Evolutionary conservation across 805 yeast species (phyloP).

Genomic region (Sugiyamaella smithiae): DNA sequence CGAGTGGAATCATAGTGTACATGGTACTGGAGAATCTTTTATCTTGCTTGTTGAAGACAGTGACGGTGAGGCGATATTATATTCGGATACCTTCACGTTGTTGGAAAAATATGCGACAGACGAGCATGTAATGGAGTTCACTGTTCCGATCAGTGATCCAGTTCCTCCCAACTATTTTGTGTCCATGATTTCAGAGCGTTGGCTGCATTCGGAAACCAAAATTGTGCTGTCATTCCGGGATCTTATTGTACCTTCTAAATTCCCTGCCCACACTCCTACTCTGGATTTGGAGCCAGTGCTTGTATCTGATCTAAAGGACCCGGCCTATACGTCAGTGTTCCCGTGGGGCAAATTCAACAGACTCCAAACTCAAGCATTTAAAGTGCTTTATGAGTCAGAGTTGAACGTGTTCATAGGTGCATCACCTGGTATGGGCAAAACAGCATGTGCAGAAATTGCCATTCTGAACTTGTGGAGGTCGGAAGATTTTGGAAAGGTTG

Average conservation of each 20-base stretch:
- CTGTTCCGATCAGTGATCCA: conserved; percentile 53
- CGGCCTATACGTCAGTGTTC: conserved; percentile 48
- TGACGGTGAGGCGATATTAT: conserved; percentile 74
- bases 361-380: conserved; percentile 71
- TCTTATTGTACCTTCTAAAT: conserved; percentile 57
- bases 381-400: conserved; percentile 53
- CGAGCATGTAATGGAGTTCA: conserved; percentile 60
- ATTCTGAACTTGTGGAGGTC: conserved; percentile 69
- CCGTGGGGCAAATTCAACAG: conserved; percentile 59
- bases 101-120: conserved; percentile 47
- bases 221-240: conserved; percentile 56
- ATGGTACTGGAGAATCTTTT: conserved; percentile 65
- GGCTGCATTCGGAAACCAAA: conserved; percentile 74
- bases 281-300: conserved; percentile 52
- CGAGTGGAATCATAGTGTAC: conserved; percentile 68
- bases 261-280: conserved; percentile 60
- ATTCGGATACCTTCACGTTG: conserved; percentile 53
- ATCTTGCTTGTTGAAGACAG: conserved; percentile 74
- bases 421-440: conserved; percentile 75
- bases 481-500: conserved; percentile 58
- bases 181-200: conserved; percentile 69
- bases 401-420: conserved; percentile 66
- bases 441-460: conserved; percentile 68
- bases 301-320: conserved; percentile 45
- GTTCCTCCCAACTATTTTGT: conserved; percentile 75